Base-by-base conservation (phyloP, 2,329 filamentous ascomycete genomes). In the Claviceps sp. region DNA sequence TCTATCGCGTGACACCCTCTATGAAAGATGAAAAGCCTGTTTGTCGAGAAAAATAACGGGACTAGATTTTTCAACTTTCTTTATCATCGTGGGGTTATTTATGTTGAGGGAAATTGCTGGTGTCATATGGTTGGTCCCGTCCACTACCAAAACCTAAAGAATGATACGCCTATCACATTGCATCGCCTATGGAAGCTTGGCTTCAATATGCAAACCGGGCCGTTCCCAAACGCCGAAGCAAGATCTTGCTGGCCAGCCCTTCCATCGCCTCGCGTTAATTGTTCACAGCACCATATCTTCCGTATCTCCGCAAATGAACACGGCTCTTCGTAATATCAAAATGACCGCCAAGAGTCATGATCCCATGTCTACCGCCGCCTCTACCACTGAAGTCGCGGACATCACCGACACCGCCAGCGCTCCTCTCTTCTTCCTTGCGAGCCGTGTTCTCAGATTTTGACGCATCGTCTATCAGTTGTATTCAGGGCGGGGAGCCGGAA, bases 221-320 rank as follows among this genome's bases (percentile, higher is more conserved):
- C 42, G 14, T 5, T 7, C n/a, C 45, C 22, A 24, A n/a, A 18
- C 44, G 8, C 24, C 26, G 16, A 34, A 8, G 26, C 30, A 47
- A 9, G 30, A 37, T n/a, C 52, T 54, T 24, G 18, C 37, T 52
- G 34, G 45, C 40, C 30, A 16, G 22, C 22, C 9, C 16, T 5
- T 38, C 26, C 22, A 16, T 8, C n/a, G 43, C 47, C 38, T 37
- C 62, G 94, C 88, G 91, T 70, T 91, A 61, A 94, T 97, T 64
- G 81, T 97, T 60, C 87, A 95, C 69, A 93, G 93, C 72, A 97
- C 93, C 60, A 95, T 98, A 68, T 89, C 90, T 55, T 93, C 89
- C 40, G 90, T 98, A 62, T 93, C 90, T 6, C 93, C 94, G 11
- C 88, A 96, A 72, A 98, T 98, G 93, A 98, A 98, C 77, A 95